Base-by-base conservation (phyloP, 306 rosid genomes). In the Trifolium fragiferum region DNA sequence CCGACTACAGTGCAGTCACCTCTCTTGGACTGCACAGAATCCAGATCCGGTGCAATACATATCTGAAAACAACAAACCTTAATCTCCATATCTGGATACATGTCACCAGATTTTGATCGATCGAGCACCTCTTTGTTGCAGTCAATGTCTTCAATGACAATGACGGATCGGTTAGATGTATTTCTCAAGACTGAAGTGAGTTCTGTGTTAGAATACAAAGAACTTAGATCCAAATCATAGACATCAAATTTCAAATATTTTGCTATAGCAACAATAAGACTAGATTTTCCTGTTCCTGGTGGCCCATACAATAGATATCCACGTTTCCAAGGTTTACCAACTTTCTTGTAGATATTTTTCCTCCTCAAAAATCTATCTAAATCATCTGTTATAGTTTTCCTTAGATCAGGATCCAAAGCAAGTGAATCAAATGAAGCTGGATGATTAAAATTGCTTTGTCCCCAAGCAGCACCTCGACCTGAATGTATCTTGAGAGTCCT, bases 261-360 rank as follows among this genome's bases (percentile, higher is more conserved):
- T 0, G 88, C 88, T 35, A 81, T 81, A 0, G 85, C 85, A 0
- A 77, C 88, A 41, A 84, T 47, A 9, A 84, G 78, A 46, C 81
- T 84, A 4, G 88, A 81, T 71, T 84, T 84, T 23, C 88, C 83
- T 0, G 85, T 84, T 7, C 88, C 85, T 0, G 85, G 88, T 21
- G 85, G 85, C 0, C 88, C 85, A 51, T 75, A 81, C 66, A 84
- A 37, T 0, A 84, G 32, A 23, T 84, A 84, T 0, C 88, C 85
- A 20, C 83, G 83, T 57, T 84, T 84, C 88, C 88, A 84, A 1
- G 85, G 81, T 58, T 84, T 84, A 1, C 82, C 88, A 3, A 84
- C 82, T 67, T 30, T 84, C 58, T 77, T 71, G 10, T 84, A 84
- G 2, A 84, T 33, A 8, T 74, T 78, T 53, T 78, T 84, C 67